Conservation (phyloP, 1,284 basidiomycete genomes). For the Ustilago bromivora region DNA sequence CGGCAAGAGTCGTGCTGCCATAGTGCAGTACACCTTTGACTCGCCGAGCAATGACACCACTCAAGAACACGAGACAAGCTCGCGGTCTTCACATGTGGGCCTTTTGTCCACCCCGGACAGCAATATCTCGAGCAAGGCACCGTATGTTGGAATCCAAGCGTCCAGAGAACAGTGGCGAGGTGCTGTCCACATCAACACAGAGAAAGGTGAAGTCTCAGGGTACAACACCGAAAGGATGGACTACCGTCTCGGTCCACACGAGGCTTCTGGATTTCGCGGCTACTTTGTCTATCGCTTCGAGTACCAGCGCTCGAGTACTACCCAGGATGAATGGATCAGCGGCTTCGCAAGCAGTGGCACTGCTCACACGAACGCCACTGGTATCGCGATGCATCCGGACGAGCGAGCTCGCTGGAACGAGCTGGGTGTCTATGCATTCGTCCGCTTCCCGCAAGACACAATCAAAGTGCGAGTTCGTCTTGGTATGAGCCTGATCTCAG, state of each 20-base stretch:
- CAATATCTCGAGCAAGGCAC: constrained; percentile 57
- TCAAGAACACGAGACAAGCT: neutral
- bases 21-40: constrained; percentile 74
- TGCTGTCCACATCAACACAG: constrained; percentile 73
- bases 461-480: constrained; percentile 76
- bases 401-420: constrained; percentile 68
- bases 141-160: constrained; percentile 80
- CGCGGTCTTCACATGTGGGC: neutral
- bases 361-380: constrained; percentile 70
- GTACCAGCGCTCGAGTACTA: constrained; percentile 22
- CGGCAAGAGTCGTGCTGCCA: constrained; percentile 81
- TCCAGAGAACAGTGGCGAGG: constrained; percentile 78
- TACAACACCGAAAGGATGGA: constrained; percentile 78
- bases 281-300: constrained; percentile 84
- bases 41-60: neutral
- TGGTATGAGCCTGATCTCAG: constrained; percentile 82
- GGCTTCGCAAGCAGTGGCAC: constrained; percentile 29
- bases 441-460: constrained; percentile 72
- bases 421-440: constrained; percentile 75
- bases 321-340: constrained; percentile 12
- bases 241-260: constrained; percentile 68
- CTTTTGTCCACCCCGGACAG: neutral
- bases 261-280: constrained; percentile 74
- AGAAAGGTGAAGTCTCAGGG: constrained; percentile 76
- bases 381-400: constrained; percentile 70